Conservation (phyloP, 2,329 filamentous ascomycete species). For the Mariannaea elegans region DNA sequence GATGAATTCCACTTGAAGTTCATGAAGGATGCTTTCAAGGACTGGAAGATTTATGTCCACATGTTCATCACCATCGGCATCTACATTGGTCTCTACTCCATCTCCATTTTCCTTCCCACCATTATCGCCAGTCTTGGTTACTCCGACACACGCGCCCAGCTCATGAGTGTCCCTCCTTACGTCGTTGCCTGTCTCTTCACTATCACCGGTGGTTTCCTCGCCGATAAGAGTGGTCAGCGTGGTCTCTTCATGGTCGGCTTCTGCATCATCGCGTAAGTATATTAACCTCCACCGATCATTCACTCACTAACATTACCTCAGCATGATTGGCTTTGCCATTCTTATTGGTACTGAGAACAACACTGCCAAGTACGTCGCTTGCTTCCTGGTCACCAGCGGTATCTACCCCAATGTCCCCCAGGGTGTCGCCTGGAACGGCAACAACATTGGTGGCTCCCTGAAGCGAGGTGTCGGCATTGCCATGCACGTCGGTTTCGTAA, state of each 20-base stretch:
- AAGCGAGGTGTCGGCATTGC: slow-evolving; percentile 65
- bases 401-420: slow-evolving; percentile 65
- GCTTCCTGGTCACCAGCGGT: slow-evolving; percentile 51
- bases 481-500: slow-evolving; percentile 60
- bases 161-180: slow-evolving; percentile 52
- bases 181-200: slow-evolving; percentile 49
- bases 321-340: slow-evolving; percentile 46
- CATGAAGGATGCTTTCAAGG: slow-evolving; percentile 63
- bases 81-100: slow-evolving; percentile 51
- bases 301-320: slow-evolving; percentile 30
- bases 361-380: slow-evolving; percentile 57
- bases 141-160: slow-evolving; percentile 47
- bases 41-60: slow-evolving; percentile 65
- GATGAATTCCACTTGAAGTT: slow-evolving; percentile 67
- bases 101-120: slow-evolving; percentile 49
- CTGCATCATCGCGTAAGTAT: slow-evolving; percentile 46
- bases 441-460: slow-evolving; percentile 64
- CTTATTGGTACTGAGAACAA: slow-evolving; percentile 45
- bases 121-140: slow-evolving; percentile 50
- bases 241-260: slow-evolving; percentile 51
- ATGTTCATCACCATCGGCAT: slow-evolving; percentile 71
- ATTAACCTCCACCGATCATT: not conserved
- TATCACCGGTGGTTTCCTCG: slow-evolving; percentile 53
- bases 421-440: slow-evolving; percentile 66
- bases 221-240: slow-evolving; percentile 48